Conservation (phyloP, 1,139 yeast genomes). For the Blastobotrys raffinosifermentans region DNA sequence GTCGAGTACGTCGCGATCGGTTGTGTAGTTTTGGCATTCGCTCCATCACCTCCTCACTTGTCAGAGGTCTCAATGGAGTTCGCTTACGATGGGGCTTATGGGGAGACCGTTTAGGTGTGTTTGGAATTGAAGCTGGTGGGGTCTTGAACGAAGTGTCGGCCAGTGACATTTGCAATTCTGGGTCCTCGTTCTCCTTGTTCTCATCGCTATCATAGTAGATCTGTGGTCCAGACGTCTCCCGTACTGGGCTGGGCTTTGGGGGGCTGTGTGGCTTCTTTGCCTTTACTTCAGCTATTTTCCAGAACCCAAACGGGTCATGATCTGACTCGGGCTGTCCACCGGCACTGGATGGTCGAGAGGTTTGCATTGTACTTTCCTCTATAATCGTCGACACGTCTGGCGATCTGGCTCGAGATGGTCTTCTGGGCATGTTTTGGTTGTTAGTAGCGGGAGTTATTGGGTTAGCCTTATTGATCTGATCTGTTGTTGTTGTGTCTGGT, state of each 20-base stretch:
- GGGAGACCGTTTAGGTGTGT: slow-evolving; percentile 7
- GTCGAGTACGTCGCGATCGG: neutral
- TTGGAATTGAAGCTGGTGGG: slow-evolving; percentile 4
- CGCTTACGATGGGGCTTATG: slow-evolving; percentile 7
- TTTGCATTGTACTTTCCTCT: slow-evolving; percentile 5
- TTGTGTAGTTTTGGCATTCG: slow-evolving; percentile 10
- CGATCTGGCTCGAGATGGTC: neutral
- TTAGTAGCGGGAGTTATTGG: too few species aligned
- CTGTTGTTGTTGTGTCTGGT: too few species aligned
- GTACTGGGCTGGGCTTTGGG: too few species aligned
- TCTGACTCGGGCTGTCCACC: neutral
- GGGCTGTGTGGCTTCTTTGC: slow-evolving; percentile 2
- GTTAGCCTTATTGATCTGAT: too few species aligned
- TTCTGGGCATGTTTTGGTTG: neutral
- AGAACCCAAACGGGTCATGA: slow-evolving; percentile 11
- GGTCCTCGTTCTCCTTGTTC: slow-evolving; percentile 4
- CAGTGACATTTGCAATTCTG: neutral
- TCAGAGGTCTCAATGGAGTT: slow-evolving; percentile 4
- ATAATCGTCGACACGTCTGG: slow-evolving; percentile 12
- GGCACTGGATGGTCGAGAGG: neutral
- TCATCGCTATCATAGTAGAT: too few species aligned
- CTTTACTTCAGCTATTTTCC: slow-evolving; percentile 1
- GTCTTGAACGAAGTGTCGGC: slow-evolving; percentile 1
- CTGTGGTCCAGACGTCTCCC: too few species aligned
- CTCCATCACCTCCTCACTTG: slow-evolving; percentile 6